Percentiles rank a stretch among this genome's conserved stretches.
phyloP scores from a whole-genome alignment of 306 rosid genomes.

The Sechiopsis laciniata region DNA sequence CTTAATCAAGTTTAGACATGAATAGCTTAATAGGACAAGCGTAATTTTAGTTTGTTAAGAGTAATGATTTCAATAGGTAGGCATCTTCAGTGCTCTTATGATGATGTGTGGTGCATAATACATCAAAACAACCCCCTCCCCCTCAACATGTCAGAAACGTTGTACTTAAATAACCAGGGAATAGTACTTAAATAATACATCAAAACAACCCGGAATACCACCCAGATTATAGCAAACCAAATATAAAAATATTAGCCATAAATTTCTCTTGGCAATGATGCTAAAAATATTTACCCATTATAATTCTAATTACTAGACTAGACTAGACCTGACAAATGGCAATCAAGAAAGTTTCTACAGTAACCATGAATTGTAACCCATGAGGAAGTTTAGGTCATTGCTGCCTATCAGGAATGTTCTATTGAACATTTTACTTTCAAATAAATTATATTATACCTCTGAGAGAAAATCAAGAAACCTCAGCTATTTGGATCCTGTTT shows the following conservation, averaged over 20 bases:
- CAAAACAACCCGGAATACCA: not conserved
- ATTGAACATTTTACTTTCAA: not conserved
- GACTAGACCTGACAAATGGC: not conserved
- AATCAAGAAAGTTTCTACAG: not conserved
- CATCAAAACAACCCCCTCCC: not conserved
- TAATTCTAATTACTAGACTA: not conserved
- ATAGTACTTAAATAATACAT: too few relatives aligned
- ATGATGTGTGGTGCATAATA: not conserved
- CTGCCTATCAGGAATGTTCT: not conserved
- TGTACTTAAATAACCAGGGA: not conserved
- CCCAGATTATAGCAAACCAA: not conserved
- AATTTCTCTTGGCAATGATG: not conserved
- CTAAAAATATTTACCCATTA: not conserved
- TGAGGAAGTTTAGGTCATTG: not conserved
- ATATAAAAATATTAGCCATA: not conserved
- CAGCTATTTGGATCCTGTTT: not conserved
- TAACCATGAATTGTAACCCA: not conserved
- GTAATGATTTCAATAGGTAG: not conserved
- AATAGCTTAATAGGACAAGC: not conserved
- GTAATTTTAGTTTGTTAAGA: not conserved
- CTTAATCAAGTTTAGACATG: not conserved
- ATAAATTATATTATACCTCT: not conserved
- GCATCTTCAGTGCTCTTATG: constrained; percentile 1
- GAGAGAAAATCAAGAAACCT: not conserved
- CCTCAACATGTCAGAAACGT: constrained; percentile 1